Base-by-base conservation (phyloP, 2,329 filamentous ascomycete genomes). In the Rachicladosporium sp. region DNA sequence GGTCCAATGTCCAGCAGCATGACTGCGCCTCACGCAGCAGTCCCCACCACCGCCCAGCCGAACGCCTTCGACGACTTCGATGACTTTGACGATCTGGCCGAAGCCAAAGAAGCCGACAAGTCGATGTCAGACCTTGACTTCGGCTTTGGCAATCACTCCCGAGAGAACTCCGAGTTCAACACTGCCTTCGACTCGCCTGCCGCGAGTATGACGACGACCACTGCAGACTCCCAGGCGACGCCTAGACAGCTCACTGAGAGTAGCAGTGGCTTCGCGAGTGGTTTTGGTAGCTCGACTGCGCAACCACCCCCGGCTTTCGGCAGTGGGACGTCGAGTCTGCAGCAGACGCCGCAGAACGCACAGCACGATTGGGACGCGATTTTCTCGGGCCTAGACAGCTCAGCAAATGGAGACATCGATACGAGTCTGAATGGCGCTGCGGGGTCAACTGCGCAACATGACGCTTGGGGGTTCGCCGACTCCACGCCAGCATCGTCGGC, bases 311-410 rank as follows among this genome's bases (percentile, higher is more conserved):
- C 15, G 42, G 31, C 4, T 5, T 41, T 40, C 1, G 36, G 41
- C 30, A 49, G 45, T 10, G 44, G 29, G 2, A 41, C 40, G 6
- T 43, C 42, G 32, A 53, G 46, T 37, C 45, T 46, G 33, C 63
- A 40, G 57, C 66, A 27, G 23, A 27, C 23, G 5, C 23, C 23
- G 23, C 23, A 35, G 56, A 56, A 60, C 15, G 56, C 61, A 2
- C 60, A 65, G 29, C 82, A 93, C 50, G 89, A 96, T 59, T 96
- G 91, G 91, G 89, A 96, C 54, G 82, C 86, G 31, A 85, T 96
- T 40, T 96, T 96, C 63, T 82, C 84, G 2, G 80, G 80, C 15
- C 67, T 93, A 6, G 82, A 89, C 50, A 73, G 46, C 41, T 50
- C 46, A 10, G 56, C 54, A 31, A 43, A 29, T 12, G 37, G 41